Evolutionary conservation across 176 grass and related monocot genomes (phyloP), one percentile per base, ranked within the genome.

Genomic region (Aegilops speltoides): DNA sequence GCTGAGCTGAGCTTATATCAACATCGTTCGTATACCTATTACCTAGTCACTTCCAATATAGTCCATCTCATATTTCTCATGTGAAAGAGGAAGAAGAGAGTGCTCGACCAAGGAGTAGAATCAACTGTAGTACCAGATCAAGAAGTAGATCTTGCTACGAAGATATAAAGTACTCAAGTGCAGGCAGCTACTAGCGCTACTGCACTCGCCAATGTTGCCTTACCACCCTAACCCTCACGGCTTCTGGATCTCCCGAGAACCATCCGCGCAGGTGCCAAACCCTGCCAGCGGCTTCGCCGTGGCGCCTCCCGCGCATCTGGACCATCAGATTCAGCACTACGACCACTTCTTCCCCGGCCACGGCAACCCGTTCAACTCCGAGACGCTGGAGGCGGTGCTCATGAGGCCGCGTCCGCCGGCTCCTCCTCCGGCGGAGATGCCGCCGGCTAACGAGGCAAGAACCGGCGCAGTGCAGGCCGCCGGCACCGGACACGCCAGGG

Each of bases 151-250:
- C 86, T 81, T 38, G 6, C 67, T 57, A 25, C 31, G 24, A 75
- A 89, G 62, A 52, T 89, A 86, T 75, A 75, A 15, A 43, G 41
- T 75, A 76, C 73, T 11, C 4, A 20, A 32, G 78, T 77, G 23
- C 48, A 68, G 76, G 16, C 46, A 50, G 73, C 73, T 31, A 26
- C 23, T 31, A 31, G 24, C 73, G 24, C 73, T 57, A 82, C 28
- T 52, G n/a, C 70, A 38, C 25, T 52, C 28, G 73, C 74, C 77
- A 76, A 91, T 91, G 90, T 85, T 91, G 1, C 90, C 90, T 82
- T 91, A 91, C 90, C 71, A 91, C 90, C 71, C 82, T 91, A 91
- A 72, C 86, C 40, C 40, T 46, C 82, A 88, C 90, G 79, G 85
- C 64, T 82, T 88, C 82, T 73, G 75, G 76, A 81, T 72, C 86